Evolutionary conservation across 164 flowering plant genomes (phyloP).

Genomic region (Akebia trifoliata): DNA sequence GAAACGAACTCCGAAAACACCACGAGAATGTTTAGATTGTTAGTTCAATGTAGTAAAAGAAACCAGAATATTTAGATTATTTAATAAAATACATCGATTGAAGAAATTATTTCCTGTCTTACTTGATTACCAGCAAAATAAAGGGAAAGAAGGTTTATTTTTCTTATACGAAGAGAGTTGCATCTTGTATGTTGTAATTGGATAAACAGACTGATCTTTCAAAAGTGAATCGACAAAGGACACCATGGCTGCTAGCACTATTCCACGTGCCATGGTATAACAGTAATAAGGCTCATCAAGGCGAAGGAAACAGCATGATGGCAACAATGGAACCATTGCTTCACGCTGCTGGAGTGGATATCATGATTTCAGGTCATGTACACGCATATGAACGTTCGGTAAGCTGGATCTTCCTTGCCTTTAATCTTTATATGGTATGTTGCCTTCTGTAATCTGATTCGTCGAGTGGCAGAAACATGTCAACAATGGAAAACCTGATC

Average conservation of each 20-base stretch:
- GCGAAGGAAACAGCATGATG: conserved; percentile 89
- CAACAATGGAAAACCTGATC: conserved; percentile 54
- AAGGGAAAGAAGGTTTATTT: too few species aligned
- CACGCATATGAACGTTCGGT: conserved; percentile 98
- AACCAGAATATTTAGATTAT: too few species aligned
- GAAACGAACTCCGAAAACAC: too few species aligned
- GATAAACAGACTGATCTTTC: conserved; percentile 62
- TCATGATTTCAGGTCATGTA: conserved; percentile 91
- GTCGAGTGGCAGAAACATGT: conserved; percentile 59
- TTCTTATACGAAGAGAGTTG: too few species aligned
- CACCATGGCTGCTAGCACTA: conserved; percentile 88
- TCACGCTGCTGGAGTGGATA: conserved; percentile 77
- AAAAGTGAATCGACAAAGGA: conserved; percentile 70
- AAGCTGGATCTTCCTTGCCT: conserved; percentile 14
- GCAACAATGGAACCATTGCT: conserved; percentile 81
- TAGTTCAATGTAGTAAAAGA: too few species aligned
- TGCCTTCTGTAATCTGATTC: conserved; percentile 2
- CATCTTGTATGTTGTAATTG: too few species aligned
- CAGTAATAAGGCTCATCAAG: conserved; percentile 85
- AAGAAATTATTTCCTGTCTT: too few species aligned
- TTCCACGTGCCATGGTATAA: conserved; percentile 99
- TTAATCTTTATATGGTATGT: not conserved
- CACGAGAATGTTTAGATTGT: too few species aligned
- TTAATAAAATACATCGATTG: too few species aligned
- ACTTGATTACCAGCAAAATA: too few species aligned